Conservation (phyloP, 352 stramenopile species). For the Elongisporangium senticosum region DNA sequence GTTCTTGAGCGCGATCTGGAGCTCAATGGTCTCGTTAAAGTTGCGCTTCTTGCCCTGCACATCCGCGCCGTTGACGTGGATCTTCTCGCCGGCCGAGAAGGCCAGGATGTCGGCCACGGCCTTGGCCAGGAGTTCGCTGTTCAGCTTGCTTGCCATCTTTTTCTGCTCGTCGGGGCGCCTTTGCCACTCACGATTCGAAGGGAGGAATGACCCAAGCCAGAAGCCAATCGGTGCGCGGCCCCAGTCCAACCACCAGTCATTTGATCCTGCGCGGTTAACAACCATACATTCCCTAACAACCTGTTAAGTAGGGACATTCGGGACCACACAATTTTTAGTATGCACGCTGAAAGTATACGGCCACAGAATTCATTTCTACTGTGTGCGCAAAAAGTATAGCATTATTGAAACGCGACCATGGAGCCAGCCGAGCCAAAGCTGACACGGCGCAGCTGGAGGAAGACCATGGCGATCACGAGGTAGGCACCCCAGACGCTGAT, state of each 20-base stretch:
- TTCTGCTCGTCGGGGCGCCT: slow-evolving; percentile 42
- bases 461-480: background rate
- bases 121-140: slow-evolving; percentile 94
- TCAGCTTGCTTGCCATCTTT: slow-evolving; percentile 93
- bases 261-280: background rate
- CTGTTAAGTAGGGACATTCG: background rate
- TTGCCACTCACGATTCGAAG: slow-evolving; percentile 68
- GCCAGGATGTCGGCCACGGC: slow-evolving; percentile 95
- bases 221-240: background rate
- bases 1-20: slow-evolving; percentile 99
- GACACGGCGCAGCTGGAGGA: background rate
- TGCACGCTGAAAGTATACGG: background rate
- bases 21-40: slow-evolving; percentile 99
- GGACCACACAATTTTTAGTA: background rate
- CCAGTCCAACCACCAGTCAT: background rate
- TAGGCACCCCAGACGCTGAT: slow-evolving; percentile 24
- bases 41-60: slow-evolving; percentile 99
- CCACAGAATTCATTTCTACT: background rate
- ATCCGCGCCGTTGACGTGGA: slow-evolving; percentile 88
- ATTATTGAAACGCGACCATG: background rate
- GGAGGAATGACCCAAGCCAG: slow-evolving; percentile 45
- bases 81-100: slow-evolving; percentile 93
- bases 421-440: background rate
- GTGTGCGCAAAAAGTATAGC: background rate
- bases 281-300: background rate